Evolutionary conservation across 2,329 filamentous ascomycete genomes (phyloP), one percentile per base, ranked within the genome.

Genomic region (Aspergillus sp.): DNA sequence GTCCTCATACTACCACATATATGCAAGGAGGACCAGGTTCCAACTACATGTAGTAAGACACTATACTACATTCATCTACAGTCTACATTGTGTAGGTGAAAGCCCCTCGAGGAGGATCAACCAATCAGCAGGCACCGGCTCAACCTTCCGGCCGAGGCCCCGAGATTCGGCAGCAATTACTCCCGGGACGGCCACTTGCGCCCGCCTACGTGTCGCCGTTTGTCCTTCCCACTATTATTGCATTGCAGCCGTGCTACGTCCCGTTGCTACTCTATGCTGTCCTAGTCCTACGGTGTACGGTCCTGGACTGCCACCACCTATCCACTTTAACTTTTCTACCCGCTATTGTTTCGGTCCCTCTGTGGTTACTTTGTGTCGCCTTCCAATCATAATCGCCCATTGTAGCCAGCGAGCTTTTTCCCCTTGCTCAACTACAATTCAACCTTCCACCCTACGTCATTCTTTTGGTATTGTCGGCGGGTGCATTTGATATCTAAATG

Each of bases 401-500:
- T 26, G 6, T n/a, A 20, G 16, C 42, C 42, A 47, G 18, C 11
- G 24, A 24, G n/a, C 18, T 24, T n/a, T n/a, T 49, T 14, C 2
- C 36, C 36, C 36, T 42, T 42, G 36, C 36, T n/a, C 36, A n/a
- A 12, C 36, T 14, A 16, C 14, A 16, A n/a, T 42, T 14, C 11
- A 12, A 36, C 10, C 16, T 6, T 32, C n/a, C 36, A 26, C 26
- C 9, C 22, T 55, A 55, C 54, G 57, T 54, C 46, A 55, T 53
- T 49, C 20, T 6, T 22, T 22, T 14, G 32, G 20, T 18, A 14
- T 54, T 20, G 39, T 42, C 26, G 14, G 16, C 24, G 29, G n/a
- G 29, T 54, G 42, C 22, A 45, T 49, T 24, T 16, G 29, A 46
- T 52, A 51, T 32, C 54, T 62, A 60, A 54, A 73, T 73, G 70